Evolutionary conservation across 345 rosid genomes (phyloP), one percentile per base, ranked within the genome.

Genomic region (Draba incana): DNA sequence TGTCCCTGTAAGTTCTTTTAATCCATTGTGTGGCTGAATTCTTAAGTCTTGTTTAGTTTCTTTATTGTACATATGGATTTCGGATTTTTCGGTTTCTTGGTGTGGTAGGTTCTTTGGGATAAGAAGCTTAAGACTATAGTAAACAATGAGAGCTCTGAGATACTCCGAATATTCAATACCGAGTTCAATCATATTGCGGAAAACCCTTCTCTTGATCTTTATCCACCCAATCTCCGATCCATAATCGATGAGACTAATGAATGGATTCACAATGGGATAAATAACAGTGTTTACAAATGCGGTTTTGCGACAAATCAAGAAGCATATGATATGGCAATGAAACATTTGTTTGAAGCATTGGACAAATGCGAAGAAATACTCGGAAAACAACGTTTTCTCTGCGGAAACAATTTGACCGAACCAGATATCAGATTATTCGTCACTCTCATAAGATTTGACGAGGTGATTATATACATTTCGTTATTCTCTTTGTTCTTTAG

Each of bases 391-490:
- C 75, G 92, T 3, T 92, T 79, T 70, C 71, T 92, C 23, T 92
- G 96, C 38, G 94, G 94, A 53, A 84, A 84, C 71, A 64, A 53
- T 37, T 64, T 87, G 49, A 73, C 88, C 6, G 98, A 92, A 75
- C 64, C 89, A 5, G 94, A 92, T 77, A 79, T 92, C 35, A 79
- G 92, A 43, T 73, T 89, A 69, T 89, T 92, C 70, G 96, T 84
- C 66, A 89, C 96, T 51, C 84, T 92, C 52, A 84, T 92, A 78
- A 85, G 98, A 84, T 92, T 89, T 60, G 98, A 92, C 56, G 98
- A 92, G 94, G 96, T 92, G 0, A 81, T 2, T 44, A 33, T 20
- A 42, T 53, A 13, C 15, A n/a, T 42, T 28, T 66, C 20, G 0
- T 1, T 8, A 4, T 46, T 16, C 47, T 3, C 4, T 12, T 52